A percentile compares a stretch with the other conserved stretches of the same genome.
These are phyloP conservation scores for Ustulina deusta DNA, from an alignment of 2,329 filamentous ascomycete species.

Conservation along the genomic window DNA sequence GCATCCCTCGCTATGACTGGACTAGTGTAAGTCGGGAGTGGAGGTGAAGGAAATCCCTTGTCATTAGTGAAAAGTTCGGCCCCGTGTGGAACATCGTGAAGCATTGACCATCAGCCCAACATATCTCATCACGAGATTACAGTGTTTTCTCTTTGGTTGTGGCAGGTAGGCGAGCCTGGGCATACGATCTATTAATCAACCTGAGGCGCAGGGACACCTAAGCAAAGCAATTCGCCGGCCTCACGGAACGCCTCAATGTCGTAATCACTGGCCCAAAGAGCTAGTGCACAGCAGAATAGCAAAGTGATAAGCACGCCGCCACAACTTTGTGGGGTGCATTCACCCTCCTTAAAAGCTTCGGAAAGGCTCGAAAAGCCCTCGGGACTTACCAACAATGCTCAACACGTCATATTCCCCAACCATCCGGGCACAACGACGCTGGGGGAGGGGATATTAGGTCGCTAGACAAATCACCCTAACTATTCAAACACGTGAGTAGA, in stretches of 20 bases:
- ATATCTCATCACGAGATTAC: conserved; percentile 16
- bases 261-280: conserved; percentile 27
- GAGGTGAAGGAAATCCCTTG: conserved; percentile 18
- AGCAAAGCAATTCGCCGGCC: conserved; percentile 33
- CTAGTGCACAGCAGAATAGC: conserved; percentile 7
- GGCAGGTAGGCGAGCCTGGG: conserved; percentile 15
- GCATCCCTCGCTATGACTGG: conserved; percentile 12
- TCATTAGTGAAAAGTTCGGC: conserved; percentile 24
- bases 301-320: conserved; percentile 39
- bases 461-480: background rate
- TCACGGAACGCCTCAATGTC: conserved; percentile 28
- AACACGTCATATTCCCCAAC: conserved; percentile 26
- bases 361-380: conserved; percentile 31
- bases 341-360: conserved; percentile 27
- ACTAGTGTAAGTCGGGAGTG: background rate
- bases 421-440: conserved; percentile 17
- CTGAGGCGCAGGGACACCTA: conserved; percentile 30
- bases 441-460: conserved; percentile 9
- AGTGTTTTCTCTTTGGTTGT: conserved; percentile 18
- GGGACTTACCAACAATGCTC: conserved; percentile 22
- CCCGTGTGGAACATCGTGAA: conserved; percentile 31
- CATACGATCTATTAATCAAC: conserved; percentile 31
- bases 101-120: conserved; percentile 18
- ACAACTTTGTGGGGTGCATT: conserved; percentile 46
- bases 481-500: conserved; percentile 31